phyloP scores from a whole-genome alignment of 352 stramenopile genomes.

The Phytophthora cactorum region DNA sequence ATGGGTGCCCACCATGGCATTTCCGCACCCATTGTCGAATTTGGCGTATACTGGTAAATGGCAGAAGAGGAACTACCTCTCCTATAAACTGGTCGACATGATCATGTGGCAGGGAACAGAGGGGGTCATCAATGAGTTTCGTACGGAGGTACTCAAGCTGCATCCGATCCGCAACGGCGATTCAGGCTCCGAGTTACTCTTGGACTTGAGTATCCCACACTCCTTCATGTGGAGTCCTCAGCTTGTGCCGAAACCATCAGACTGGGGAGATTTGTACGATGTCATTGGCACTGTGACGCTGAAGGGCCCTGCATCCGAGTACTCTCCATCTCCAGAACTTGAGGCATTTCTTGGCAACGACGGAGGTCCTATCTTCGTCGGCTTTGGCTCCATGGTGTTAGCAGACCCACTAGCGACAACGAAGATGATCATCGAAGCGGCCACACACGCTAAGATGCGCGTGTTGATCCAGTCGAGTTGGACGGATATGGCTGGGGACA shows the following conservation, averaged over 20 bases:
- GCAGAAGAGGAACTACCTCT: conserved; percentile 53
- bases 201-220: conserved; percentile 59
- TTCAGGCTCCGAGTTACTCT: conserved; percentile 43
- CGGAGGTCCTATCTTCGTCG: conserved; percentile 89
- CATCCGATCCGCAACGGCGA: conserved; percentile 47
- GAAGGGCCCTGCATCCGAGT: conserved; percentile 33
- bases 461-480: conserved; percentile 91
- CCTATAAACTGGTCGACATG: conserved; percentile 60
- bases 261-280: conserved; percentile 60
- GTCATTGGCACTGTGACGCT: conserved; percentile 60
- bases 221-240: conserved; percentile 70
- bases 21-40: conserved; percentile 90
- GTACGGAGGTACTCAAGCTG: conserved; percentile 55
- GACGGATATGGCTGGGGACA: conserved; percentile 67
- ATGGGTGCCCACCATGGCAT: conserved; percentile 83
- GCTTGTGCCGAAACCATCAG: conserved; percentile 59
- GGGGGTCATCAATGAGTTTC: conserved; percentile 65
- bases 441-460: conserved; percentile 56
- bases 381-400: conserved; percentile 94
- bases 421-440: conserved; percentile 86
- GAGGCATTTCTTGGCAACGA: conserved; percentile 45
- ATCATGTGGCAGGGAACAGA: conserved; percentile 61
- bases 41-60: conserved; percentile 69
- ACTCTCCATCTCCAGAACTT: conserved; percentile 30
- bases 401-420: conserved; percentile 67